Evolutionary conservation across 179 eudicot genomes (phyloP), one percentile per base, ranked within the genome.

Genomic region (Beta lomatogona): DNA sequence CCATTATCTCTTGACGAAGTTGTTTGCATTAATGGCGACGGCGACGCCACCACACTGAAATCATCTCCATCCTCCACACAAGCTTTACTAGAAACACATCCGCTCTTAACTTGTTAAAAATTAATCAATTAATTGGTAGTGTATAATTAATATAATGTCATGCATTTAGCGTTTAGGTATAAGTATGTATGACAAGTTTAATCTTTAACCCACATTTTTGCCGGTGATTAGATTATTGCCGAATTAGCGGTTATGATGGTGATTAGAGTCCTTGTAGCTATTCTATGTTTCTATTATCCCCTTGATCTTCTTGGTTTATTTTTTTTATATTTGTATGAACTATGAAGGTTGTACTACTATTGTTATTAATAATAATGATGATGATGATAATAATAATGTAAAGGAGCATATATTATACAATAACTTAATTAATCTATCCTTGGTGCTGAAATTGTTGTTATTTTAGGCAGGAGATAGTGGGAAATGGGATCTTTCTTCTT

Each of bases 61-160:
- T 22, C 41, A 64, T 64, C 44, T 41, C 44, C 28, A 41, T 9
- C 71, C 12, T 25, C 86, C 60, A n/a, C 68, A 48, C 4, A 67
- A 15, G 76, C 74, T 77, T 71, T 86, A 28, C 81, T 80, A 77
- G 94, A 91, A 79, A 81, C 85, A 57, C 77, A 86, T 71, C 90
- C 93, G 77, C 87, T 85, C 18, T 73, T 85, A 45, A 28, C 41
- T 36, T 36, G 41, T 36, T 36, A 36, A 36, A 36, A 36, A 36
- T 36, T 36, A 3, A 36, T 36, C 41, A 36, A 36, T 36, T 36
- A 36, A 36, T 36, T 36, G 25, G 44, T 46, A 0, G 18, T 45
- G 12, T 4, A 50, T 45, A 53, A 53, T 45, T 73, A 68, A 46
- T 79, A 54, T 53, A 77, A 61, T 77, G 25, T 52, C 77, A 60